Percentiles rank a stretch among this genome's conserved stretches.
Conservation (phyloP, 495 filamentous ascomycete genomes). For the Pyrenula aspistea region DNA sequence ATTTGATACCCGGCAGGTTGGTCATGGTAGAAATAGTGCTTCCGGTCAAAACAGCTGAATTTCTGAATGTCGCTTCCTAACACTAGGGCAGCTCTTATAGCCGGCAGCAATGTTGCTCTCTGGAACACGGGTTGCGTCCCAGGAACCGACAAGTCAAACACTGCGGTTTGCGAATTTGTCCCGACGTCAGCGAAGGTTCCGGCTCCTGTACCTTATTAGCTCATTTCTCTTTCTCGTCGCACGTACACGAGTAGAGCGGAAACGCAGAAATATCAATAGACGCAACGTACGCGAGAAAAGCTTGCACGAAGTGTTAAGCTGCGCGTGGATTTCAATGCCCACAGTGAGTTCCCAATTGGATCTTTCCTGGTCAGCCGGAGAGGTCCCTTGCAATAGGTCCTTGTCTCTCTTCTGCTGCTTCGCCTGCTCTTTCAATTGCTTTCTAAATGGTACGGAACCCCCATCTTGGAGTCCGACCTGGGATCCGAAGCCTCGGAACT, state of each 20-base stretch:
- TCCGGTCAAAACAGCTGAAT: constrained; percentile 77
- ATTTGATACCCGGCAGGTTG: constrained; percentile 95
- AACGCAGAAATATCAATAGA: not conserved
- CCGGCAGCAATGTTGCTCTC: constrained; percentile 70
- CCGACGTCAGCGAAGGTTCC: constrained; percentile 52
- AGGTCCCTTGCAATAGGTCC: constrained; percentile 19
- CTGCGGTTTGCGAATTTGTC: constrained; percentile 76
- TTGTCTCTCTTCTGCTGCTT: constrained; percentile 34
- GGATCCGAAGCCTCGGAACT: too few species aligned
- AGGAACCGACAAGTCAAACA: constrained; percentile 83
- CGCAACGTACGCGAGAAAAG: constrained; percentile 63
- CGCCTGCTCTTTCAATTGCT: constrained; percentile 63
- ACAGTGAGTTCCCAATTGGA: constrained; percentile 76
- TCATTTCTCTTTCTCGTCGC: too few species aligned
- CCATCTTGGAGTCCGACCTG: too few species aligned
- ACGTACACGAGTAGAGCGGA: too few species aligned
- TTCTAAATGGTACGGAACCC: constrained; percentile 44
- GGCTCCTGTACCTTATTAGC: constrained; percentile 32
- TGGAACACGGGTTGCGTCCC: constrained; percentile 85
- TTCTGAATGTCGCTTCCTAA: constrained; percentile 66
- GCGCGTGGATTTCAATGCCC: constrained; percentile 94
- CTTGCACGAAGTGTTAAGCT: constrained; percentile 76
- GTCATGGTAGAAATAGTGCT: constrained; percentile 98
- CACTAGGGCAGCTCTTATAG: constrained; percentile 76
- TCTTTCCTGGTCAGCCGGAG: not conserved